Percentiles rank a stretch among this genome's conserved stretches.
phyloP scores from a whole-genome alignment of 495 filamentous ascomycete genomes.

The Xylaria palmicola region DNA sequence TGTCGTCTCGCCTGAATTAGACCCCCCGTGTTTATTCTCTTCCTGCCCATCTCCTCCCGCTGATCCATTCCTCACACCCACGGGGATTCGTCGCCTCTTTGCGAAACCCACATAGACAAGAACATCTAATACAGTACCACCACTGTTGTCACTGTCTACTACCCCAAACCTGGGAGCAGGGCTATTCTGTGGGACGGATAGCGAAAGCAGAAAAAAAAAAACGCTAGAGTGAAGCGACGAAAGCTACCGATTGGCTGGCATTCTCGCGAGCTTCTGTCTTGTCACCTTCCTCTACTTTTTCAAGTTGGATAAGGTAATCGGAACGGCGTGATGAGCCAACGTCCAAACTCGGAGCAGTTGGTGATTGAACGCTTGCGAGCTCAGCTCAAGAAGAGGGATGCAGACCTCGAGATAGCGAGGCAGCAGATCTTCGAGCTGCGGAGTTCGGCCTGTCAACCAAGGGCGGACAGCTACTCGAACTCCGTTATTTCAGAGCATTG shows the following conservation, averaged over 20 bases:
- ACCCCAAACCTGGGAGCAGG: slow-evolving; percentile 15
- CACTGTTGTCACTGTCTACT: slow-evolving; percentile 11
- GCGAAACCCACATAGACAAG: slow-evolving; percentile 9
- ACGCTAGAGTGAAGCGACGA: slow-evolving; percentile 18
- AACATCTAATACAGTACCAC: slow-evolving; percentile 5
- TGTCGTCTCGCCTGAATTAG: slow-evolving; percentile 9
- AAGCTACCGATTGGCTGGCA: slow-evolving; percentile 1
- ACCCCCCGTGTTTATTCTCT: slow-evolving; percentile 11
- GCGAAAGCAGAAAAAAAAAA: slow-evolving; percentile 1
- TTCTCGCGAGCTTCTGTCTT: background rate
- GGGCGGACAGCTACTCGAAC: slow-evolving; percentile 24
- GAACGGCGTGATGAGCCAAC: slow-evolving; percentile 26
- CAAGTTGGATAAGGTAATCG: background rate
- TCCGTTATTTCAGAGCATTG: slow-evolving; percentile 18
- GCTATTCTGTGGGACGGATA: slow-evolving; percentile 8
- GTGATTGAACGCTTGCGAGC: slow-evolving; percentile 27
- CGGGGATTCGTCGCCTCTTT: slow-evolving; percentile 25
- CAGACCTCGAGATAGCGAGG: slow-evolving; percentile 27
- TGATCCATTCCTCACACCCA: slow-evolving; percentile 20
- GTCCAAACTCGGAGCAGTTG: slow-evolving; percentile 23
- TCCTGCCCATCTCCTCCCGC: slow-evolving; percentile 16
- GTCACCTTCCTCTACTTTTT: too few relatives aligned
- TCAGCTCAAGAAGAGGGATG: slow-evolving; percentile 29
- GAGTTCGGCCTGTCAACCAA: slow-evolving; percentile 35
- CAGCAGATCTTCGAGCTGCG: slow-evolving; percentile 32